Conservation (phyloP, 495 filamentous ascomycete species). For the Pyrenopolyporus hunteri region DNA sequence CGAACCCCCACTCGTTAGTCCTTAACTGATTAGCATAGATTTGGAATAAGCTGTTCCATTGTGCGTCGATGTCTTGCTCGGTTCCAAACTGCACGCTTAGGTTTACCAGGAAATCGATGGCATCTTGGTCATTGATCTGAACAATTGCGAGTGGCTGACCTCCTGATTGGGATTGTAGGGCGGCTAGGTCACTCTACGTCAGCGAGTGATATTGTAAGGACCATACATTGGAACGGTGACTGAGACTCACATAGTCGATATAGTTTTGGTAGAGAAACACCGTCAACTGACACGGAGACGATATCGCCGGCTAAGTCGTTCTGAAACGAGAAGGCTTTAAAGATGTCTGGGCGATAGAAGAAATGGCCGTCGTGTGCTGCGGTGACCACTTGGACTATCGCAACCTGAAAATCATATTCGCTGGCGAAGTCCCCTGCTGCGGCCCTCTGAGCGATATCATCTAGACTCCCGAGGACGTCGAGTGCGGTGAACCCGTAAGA, state of each 20-base stretch:
- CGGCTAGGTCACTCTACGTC: conserved; percentile 5
- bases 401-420: conserved; percentile 60
- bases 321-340: conserved; percentile 39
- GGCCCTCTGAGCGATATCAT: conserved; percentile 41
- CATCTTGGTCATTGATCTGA: conserved; percentile 45
- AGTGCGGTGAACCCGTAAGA: conserved; percentile 46
- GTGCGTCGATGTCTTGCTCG: conserved; percentile 44
- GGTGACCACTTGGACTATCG: conserved; percentile 47
- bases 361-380: conserved; percentile 61
- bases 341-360: conserved; percentile 34
- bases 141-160: conserved; percentile 14
- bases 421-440: conserved; percentile 46
- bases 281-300: conserved; percentile 43
- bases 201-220: not conserved
- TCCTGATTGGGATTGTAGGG: not conserved
- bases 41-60: conserved; percentile 40
- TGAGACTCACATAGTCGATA: conserved; percentile 39
- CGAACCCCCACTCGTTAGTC: conserved; percentile 18
- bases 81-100: conserved; percentile 28
- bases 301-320: conserved; percentile 37
- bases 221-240: not conserved
- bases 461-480: conserved; percentile 50
- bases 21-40: conserved; percentile 9
- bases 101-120: conserved; percentile 30
- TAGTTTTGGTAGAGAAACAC: conserved; percentile 39